Evolutionary conservation across 352 stramenopile species (phyloP).

Genomic region (Phytopythium vexans): DNA sequence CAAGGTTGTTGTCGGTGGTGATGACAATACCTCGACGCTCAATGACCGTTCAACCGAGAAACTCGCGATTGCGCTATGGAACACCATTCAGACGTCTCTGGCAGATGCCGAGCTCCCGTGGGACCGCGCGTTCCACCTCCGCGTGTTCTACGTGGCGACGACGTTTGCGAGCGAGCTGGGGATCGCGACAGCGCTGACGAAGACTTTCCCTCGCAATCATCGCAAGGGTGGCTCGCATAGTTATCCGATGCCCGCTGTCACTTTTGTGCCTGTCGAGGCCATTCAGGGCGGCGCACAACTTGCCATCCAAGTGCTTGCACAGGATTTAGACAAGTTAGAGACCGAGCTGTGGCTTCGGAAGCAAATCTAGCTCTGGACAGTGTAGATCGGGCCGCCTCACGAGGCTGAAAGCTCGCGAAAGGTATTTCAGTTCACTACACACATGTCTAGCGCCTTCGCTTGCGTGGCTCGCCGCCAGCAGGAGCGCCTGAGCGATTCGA

Average conservation of each 20-base stretch:
- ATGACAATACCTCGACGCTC: not conserved
- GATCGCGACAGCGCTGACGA: slow-evolving; percentile 32
- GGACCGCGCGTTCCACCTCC: slow-evolving; percentile 63
- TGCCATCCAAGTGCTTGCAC: slow-evolving; percentile 63
- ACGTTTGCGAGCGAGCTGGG: slow-evolving; percentile 49
- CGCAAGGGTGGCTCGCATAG: not conserved
- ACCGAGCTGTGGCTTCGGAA: slow-evolving; percentile 82
- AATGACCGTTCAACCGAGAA: not conserved
- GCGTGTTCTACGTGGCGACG: slow-evolving; percentile 60
- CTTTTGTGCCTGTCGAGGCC: slow-evolving; percentile 67
- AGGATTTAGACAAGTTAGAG: slow-evolving; percentile 80
- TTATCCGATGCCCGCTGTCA: slow-evolving; percentile 43
- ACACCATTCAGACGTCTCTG: slow-evolving; percentile 19
- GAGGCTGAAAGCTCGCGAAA: no score
- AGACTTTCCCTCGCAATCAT: slow-evolving; percentile 2
- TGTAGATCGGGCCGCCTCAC: not conserved
- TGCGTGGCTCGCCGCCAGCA: slow-evolving; percentile 25
- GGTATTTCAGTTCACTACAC: no score
- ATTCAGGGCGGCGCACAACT: slow-evolving; percentile 47
- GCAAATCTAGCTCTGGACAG: slow-evolving; percentile 46
- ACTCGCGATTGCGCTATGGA: not conserved
- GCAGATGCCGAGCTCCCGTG: slow-evolving; percentile 45
- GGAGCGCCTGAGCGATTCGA: slow-evolving; percentile 14
- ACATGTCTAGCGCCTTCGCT: slow-evolving; percentile 45
- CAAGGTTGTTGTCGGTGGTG: not conserved